These are phyloP conservation scores for Ascobolus immersus DNA, from an alignment of 495 filamentous ascomycete species.

Conservation along the genomic window DNA sequence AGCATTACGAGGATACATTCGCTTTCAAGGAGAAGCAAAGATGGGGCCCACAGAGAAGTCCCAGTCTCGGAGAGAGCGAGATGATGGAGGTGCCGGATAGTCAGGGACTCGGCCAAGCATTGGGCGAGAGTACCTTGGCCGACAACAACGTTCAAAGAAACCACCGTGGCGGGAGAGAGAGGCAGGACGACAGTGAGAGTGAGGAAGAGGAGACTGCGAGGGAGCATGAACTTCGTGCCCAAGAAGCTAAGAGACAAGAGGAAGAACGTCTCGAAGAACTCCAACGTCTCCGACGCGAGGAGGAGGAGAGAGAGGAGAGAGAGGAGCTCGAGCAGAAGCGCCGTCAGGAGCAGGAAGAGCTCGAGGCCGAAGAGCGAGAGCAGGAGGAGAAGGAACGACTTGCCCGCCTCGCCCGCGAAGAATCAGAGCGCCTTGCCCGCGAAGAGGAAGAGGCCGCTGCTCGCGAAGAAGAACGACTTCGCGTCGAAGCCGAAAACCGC, in stretches of 20 bases:
- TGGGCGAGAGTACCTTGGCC: too few species aligned
- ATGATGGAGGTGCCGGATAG: too few species aligned
- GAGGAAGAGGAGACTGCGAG: slow-evolving; percentile 1
- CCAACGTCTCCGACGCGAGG: slow-evolving; percentile 6
- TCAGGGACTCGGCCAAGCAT: too few species aligned
- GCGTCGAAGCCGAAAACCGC: slow-evolving; percentile 22
- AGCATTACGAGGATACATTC: too few species aligned
- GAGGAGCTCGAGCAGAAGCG: background rate
- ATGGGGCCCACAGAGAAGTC: too few species aligned
- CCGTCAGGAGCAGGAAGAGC: background rate
- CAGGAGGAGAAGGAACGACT: background rate
- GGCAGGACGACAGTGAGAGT: too few species aligned
- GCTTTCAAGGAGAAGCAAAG: too few species aligned
- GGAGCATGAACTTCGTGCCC: too few species aligned
- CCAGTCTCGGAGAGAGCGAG: too few species aligned
- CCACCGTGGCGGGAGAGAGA: too few species aligned
- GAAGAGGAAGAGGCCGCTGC: slow-evolving; percentile 35
- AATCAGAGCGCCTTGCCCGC: slow-evolving; percentile 65
- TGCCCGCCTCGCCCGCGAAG: slow-evolving; percentile 22
- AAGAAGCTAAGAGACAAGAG: slow-evolving; percentile 14
- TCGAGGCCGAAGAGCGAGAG: background rate
- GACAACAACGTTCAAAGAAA: too few species aligned
- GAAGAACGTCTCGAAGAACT: slow-evolving; percentile 5
- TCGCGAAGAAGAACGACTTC: too few species aligned
- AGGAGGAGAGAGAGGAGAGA: background rate